Conservation (phyloP, 257 asterid genomes). For the Craterostigma plantagineum region DNA sequence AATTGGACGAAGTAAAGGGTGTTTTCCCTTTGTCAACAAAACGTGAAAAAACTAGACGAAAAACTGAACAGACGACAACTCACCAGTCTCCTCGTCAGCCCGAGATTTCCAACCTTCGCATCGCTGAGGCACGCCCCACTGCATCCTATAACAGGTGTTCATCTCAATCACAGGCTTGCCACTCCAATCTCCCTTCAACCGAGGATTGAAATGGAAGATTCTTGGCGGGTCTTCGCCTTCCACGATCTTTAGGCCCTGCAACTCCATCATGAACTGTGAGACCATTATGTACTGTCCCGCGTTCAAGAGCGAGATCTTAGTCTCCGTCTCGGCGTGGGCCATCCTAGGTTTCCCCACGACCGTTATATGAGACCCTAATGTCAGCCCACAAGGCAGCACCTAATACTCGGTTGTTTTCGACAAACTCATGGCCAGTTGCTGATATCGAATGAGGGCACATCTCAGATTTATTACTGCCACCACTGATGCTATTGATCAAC, state of each 20-base stretch:
- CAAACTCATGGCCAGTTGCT: constrained; percentile 31
- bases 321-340: constrained; percentile 58
- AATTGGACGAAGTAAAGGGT: too few species aligned
- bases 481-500: not conserved
- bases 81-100: constrained; percentile 91
- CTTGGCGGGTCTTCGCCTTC: constrained; percentile 95
- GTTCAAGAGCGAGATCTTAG: constrained; percentile 61
- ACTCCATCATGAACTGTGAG: constrained; percentile 87
- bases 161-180: not conserved
- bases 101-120: constrained; percentile 86
- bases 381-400: constrained; percentile 78
- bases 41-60: too few species aligned
- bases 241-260: constrained; percentile 78
- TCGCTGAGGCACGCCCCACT: constrained; percentile 84
- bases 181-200: constrained; percentile 48
- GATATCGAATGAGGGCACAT: constrained; percentile 55
- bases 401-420: constrained; percentile 26
- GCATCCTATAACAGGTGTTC: constrained; percentile 13
- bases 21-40: too few species aligned
- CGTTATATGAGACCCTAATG: constrained; percentile 71
- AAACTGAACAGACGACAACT: too few species aligned
- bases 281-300: constrained; percentile 73
- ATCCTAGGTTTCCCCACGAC: constrained; percentile 58
- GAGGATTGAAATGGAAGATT: constrained; percentile 71
- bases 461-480: constrained; percentile 10